Evolutionary conservation across 192 early-diverging fungal genomes (phyloP).

Genomic region (Gamsiella multidivaricata): DNA sequence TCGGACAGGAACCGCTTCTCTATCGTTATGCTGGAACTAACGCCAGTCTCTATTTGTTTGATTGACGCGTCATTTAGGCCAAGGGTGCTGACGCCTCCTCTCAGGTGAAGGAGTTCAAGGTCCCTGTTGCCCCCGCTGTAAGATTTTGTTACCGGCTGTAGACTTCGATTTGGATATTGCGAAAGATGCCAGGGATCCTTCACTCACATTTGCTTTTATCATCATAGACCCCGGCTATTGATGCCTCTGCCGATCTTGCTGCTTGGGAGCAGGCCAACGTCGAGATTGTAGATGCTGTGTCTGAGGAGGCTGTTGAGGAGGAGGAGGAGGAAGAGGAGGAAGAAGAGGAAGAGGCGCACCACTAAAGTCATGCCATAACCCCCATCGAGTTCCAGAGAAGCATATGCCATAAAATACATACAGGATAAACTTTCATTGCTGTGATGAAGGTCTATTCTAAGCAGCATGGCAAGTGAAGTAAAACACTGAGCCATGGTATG

Average conservation of each 20-base stretch:
- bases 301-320: slow-evolving; percentile 22
- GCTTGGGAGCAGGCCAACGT: slow-evolving; percentile 44
- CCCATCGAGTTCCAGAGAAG: too few relatives aligned
- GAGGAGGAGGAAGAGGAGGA: slow-evolving; percentile 42
- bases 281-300: slow-evolving; percentile 25
- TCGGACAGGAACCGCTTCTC: background rate
- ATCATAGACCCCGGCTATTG: slow-evolving; percentile 18
- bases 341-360: slow-evolving; percentile 35
- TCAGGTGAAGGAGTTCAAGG: slow-evolving; percentile 43
- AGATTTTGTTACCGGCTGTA: background rate
- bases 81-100: slow-evolving; percentile 37
- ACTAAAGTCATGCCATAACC: slow-evolving; percentile 9
- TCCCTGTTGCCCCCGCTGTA: slow-evolving; percentile 32
- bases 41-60: background rate
- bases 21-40: background rate
- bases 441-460: too few relatives aligned
- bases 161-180: background rate
- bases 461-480: too few relatives aligned
- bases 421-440: too few relatives aligned
- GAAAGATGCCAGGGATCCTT: background rate
- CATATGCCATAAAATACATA: too few relatives aligned
- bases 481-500: too few relatives aligned
- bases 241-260: slow-evolving; percentile 33
- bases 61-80: slow-evolving; percentile 6
- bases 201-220: background rate